Conservation (phyloP, 2,329 filamentous ascomycete genomes). For the Ophioceras dolichostomum region DNA sequence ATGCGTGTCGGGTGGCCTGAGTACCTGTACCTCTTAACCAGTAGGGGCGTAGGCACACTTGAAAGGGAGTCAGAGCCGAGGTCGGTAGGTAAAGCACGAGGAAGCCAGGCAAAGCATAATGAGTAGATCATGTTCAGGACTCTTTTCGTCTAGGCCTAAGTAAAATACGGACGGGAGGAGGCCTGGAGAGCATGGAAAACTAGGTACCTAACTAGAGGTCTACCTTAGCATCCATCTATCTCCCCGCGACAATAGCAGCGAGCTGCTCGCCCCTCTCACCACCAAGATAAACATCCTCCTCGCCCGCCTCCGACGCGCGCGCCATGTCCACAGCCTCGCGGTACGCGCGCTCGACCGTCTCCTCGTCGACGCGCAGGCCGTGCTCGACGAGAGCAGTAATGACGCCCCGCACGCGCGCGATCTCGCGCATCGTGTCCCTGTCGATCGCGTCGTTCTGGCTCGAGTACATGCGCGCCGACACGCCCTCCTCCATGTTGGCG, state of each 20-base stretch:
- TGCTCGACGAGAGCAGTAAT: constrained; percentile 74
- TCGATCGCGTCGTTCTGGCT: constrained; percentile 86
- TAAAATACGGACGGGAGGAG: no score
- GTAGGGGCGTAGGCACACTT: no score
- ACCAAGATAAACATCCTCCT: constrained; percentile 48
- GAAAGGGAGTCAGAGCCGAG: no score
- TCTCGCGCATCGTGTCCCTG: constrained; percentile 70
- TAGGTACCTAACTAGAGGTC: no score
- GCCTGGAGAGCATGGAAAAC: no score
- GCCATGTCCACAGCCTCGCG: constrained; percentile 67
- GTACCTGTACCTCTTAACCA: no score
- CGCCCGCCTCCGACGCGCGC: constrained; percentile 35
- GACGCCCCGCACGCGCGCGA: constrained; percentile 70
- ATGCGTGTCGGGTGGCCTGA: no score
- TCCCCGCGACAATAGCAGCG: constrained; percentile 25
- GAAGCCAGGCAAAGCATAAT: no score
- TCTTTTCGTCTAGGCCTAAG: no score
- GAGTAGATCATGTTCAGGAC: no score
- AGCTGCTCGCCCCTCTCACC: constrained; percentile 41
- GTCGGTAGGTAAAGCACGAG: no score
- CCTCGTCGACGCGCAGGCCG: constrained; percentile 78
- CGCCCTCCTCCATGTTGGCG: constrained; percentile 77
- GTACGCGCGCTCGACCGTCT: constrained; percentile 74
- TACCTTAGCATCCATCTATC: no score
- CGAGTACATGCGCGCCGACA: constrained; percentile 78